These are phyloP conservation scores for Funneliformis geosporum DNA, from an alignment of 192 early-diverging fungal species.

Conservation along the genomic window DNA sequence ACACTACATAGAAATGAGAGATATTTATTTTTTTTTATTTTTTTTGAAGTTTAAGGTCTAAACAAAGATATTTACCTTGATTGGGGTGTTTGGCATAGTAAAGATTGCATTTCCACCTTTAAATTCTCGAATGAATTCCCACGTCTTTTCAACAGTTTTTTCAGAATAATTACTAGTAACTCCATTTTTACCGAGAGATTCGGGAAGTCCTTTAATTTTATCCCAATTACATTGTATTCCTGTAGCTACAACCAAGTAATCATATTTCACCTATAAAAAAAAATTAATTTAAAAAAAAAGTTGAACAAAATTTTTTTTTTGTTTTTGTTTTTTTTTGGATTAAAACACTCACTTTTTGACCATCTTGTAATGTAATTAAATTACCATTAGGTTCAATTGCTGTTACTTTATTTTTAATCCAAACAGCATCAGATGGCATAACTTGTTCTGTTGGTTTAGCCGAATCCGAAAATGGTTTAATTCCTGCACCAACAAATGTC, in stretches of 20 bases:
- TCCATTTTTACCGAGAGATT: slow-evolving; percentile 76
- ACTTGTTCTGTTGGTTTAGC: slow-evolving; percentile 66
- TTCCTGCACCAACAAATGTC: slow-evolving; percentile 86
- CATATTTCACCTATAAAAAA: slow-evolving; percentile 42
- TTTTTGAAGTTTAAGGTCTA: not conserved
- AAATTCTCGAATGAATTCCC: slow-evolving; percentile 69
- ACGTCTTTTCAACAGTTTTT: slow-evolving; percentile 71
- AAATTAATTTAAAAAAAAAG: too few relatives aligned
- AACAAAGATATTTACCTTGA: too few relatives aligned
- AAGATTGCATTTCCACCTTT: slow-evolving; percentile 81
- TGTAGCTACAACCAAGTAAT: slow-evolving; percentile 74
- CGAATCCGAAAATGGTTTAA: slow-evolving; percentile 76
- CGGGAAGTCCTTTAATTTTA: slow-evolving; percentile 72
- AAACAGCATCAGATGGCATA: slow-evolving; percentile 71
- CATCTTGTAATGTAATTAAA: slow-evolving; percentile 64
- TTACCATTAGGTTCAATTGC: slow-evolving; percentile 71
- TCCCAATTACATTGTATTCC: slow-evolving; percentile 79
- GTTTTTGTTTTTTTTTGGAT: not conserved
- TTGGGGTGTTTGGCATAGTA: slow-evolving; percentile 83
- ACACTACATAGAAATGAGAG: slow-evolving; percentile 53
- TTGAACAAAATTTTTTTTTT: slow-evolving; percentile 5
- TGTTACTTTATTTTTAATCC: slow-evolving; percentile 72
- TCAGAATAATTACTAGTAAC: slow-evolving; percentile 83
- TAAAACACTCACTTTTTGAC: slow-evolving; percentile 49
- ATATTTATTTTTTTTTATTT: not conserved